Evolutionary conservation across 163 green algal species (phyloP), one percentile per base, ranked within the genome.

Genomic region (Coccomyxa subellipsoidea): DNA sequence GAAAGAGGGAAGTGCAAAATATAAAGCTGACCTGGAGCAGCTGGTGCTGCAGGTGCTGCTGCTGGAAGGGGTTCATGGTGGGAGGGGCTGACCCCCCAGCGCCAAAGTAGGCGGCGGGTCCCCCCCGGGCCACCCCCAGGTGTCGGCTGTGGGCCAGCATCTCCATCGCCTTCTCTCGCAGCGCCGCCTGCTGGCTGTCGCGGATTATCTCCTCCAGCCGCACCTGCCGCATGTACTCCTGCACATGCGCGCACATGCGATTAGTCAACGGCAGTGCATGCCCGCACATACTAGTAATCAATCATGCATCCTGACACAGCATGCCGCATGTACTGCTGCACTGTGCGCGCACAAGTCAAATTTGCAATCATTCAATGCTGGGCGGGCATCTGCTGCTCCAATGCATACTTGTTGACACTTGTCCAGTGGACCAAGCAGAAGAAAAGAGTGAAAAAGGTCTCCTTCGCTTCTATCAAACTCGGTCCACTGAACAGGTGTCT

Each of bases 151-250:
- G 12, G 70, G 70, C 70, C 70, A 77, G 70, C 70, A 40, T 27
- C 27, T 31, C 31, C 32, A 34, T 34, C 32, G 70, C 70, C 70
- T 77, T 31, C 70, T 77, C 70, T 9, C 70, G 70, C 70, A 77
- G 70, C 70, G 70, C 70, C 10, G 2, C 5, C 70, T 77, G 70
- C 70, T 77, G 27, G n/a, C n/a, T 77, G 27, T 77, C 70, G 70
- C 70, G 32, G 34, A 77, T 77, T 2, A 77, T 77, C 70, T 77
- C 32, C 70, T 77, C 70, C 70, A 77, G 70, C 31, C 31, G 70
- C 32, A 77, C 32, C 70, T 77, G 70, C 70, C 70, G 31, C 70
- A 77, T 34, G 32, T 77, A 77, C 70, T 77, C 70, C 70, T 77
- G 70, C 70, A 40, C 70, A 3, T 38, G 66, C 8, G 8, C 66